These are phyloP conservation scores for Orbilia brochopaga DNA, from an alignment of 2,329 filamentous ascomycete species.

Conservation along the genomic window DNA sequence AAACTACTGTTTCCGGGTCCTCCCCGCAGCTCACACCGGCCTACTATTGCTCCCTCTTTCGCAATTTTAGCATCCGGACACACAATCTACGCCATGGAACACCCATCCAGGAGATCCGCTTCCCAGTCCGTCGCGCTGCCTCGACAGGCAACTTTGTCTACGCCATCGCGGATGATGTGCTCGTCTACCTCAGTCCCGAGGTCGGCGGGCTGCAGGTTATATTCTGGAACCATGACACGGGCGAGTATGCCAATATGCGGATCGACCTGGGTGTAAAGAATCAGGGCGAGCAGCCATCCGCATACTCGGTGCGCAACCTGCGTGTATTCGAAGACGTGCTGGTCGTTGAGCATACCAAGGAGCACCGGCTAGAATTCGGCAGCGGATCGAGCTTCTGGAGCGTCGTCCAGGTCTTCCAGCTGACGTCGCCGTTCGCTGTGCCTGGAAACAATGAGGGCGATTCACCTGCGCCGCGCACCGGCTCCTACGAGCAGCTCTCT, in stretches of 20 bases:
- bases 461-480: constrained; percentile 2
- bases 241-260: constrained; percentile 41
- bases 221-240: constrained; percentile 45
- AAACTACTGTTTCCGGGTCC: neutral
- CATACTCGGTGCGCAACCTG: constrained; percentile 28
- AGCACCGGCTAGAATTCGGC: constrained; percentile 21
- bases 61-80: constrained; percentile 40
- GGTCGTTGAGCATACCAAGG: constrained; percentile 44
- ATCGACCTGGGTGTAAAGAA: constrained; percentile 41
- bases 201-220: constrained; percentile 41
- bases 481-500: constrained; percentile 41
- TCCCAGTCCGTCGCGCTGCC: constrained; percentile 20
- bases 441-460: neutral
- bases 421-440: constrained; percentile 34
- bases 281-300: constrained; percentile 28
- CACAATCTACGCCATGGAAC: constrained; percentile 38
- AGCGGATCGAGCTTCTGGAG: constrained; percentile 29
- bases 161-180: constrained; percentile 40
- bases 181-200: constrained; percentile 36
- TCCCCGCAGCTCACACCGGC: constrained; percentile 19
- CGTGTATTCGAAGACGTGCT: constrained; percentile 38
- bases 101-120: constrained; percentile 31
- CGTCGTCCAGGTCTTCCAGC: constrained; percentile 32
- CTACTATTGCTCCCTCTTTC: constrained; percentile 38
- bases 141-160: constrained; percentile 35